These are phyloP conservation scores for Hortiboletus flavorubellus DNA, from an alignment of 768 basidiomycete species.

Conservation along the genomic window DNA sequence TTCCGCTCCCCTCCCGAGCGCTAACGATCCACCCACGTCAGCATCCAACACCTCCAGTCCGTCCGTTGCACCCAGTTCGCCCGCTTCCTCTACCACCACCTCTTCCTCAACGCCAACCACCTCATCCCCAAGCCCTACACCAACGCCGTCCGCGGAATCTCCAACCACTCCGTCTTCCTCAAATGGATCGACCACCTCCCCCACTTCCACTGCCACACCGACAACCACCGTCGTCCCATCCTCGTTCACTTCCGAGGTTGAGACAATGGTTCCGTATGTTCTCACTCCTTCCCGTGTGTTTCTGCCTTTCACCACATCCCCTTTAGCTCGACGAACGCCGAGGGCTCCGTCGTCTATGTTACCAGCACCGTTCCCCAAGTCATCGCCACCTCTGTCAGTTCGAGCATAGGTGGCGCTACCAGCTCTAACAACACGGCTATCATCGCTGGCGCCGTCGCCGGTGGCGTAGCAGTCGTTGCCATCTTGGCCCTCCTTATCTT, in stretches of 20 bases:
- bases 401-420: neutral
- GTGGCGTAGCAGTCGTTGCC: conserved; percentile 36
- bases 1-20: neutral
- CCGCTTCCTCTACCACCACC: conserved; percentile 7
- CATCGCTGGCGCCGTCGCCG: conserved; percentile 54
- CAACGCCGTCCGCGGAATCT: neutral
- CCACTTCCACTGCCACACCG: neutral
- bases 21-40: conserved; percentile 18
- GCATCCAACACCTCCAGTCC: neutral
- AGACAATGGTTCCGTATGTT: conserved; percentile 20
- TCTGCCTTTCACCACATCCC: neutral
- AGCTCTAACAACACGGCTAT: conserved; percentile 34
- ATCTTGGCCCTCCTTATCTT: conserved; percentile 29
- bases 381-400: conserved; percentile 12
- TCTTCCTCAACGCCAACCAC: conserved; percentile 1
- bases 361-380: conserved; percentile 18
- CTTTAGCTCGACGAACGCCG: conserved; percentile 21
- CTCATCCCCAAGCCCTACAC: neutral
- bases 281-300: neutral
- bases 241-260: conserved; percentile 16
- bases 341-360: conserved; percentile 18
- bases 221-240: neutral
- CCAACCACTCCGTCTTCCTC: neutral
- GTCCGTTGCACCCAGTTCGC: neutral
- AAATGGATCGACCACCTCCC: neutral